Conservation (phyloP, 352 stramenopile species). For the Elongisporangium undulatum region DNA sequence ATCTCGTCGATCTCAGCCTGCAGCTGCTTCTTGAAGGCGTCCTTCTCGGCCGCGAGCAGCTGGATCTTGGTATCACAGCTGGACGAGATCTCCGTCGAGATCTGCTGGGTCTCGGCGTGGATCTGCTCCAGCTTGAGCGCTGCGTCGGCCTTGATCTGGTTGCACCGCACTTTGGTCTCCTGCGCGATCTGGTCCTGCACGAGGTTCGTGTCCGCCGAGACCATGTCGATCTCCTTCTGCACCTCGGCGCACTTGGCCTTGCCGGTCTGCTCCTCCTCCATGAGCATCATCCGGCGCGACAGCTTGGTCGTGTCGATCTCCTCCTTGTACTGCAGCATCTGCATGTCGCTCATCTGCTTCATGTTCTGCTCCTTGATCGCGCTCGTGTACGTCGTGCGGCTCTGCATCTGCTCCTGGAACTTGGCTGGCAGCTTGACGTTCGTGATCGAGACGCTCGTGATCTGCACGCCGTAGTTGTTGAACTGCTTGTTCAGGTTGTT, state of each 20-base stretch:
- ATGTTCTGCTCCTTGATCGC: slow-evolving; percentile 73
- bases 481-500: slow-evolving; percentile 71
- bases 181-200: slow-evolving; percentile 35
- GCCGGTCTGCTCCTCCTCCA: slow-evolving; percentile 59
- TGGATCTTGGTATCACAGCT: slow-evolving; percentile 34
- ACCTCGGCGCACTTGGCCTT: slow-evolving; percentile 48
- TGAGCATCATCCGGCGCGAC: slow-evolving; percentile 45
- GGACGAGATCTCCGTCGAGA: slow-evolving; percentile 31
- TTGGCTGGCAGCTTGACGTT: slow-evolving; percentile 56
- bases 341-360: slow-evolving; percentile 79
- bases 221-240: slow-evolving; percentile 45
- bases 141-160: slow-evolving; percentile 32
- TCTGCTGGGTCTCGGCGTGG: slow-evolving; percentile 35
- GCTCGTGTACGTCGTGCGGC: slow-evolving; percentile 60
- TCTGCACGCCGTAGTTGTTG: slow-evolving; percentile 68
- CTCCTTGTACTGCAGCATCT: slow-evolving; percentile 58
- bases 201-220: slow-evolving; percentile 31
- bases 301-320: slow-evolving; percentile 54
- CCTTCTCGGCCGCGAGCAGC: slow-evolving; percentile 30
- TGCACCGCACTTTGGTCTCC: slow-evolving; percentile 34
- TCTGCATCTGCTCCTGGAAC: slow-evolving; percentile 67
- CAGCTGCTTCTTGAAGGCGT: slow-evolving; percentile 30
- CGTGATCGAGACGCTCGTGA: slow-evolving; percentile 70
- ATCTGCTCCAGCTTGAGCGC: slow-evolving; percentile 38
- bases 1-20: slow-evolving; percentile 29